Percentiles rank a stretch among this genome's conserved stretches.
Evolutionary conservation across 768 basidiomycete species (phyloP).

Genomic region (Chiua virens): DNA sequence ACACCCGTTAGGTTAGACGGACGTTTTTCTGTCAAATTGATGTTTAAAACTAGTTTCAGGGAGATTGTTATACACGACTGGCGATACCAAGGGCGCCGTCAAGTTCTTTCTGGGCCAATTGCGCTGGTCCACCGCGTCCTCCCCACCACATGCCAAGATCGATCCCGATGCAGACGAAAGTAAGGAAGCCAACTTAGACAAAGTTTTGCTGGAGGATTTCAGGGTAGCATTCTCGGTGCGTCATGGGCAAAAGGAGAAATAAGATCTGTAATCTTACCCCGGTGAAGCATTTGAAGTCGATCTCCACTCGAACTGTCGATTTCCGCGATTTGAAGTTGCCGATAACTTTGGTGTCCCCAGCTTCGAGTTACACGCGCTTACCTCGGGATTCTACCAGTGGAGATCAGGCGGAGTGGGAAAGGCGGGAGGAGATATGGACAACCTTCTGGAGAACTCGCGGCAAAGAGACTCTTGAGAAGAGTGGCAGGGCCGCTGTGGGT

Average conservation of each 20-base stretch:
- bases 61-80: slow-evolving; percentile 86
- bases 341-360: slow-evolving; percentile 60
- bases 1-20: slow-evolving; percentile 65
- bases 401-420: slow-evolving; percentile 55
- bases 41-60: slow-evolving; percentile 44
- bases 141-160: slow-evolving; percentile 16
- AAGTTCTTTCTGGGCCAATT: slow-evolving; percentile 75
- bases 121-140: slow-evolving; percentile 39
- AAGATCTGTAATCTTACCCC: not conserved
- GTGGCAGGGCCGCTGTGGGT: slow-evolving; percentile 60
- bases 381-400: slow-evolving; percentile 47
- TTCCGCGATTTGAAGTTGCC: slow-evolving; percentile 58
- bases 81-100: slow-evolving; percentile 76
- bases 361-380: slow-evolving; percentile 58
- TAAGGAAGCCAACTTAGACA: slow-evolving; percentile 49
- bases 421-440: slow-evolving; percentile 65
- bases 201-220: slow-evolving; percentile 85
- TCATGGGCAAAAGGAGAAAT: not conserved
- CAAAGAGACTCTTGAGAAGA: slow-evolving; percentile 51
- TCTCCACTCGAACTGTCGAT: slow-evolving; percentile 45
- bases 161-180: slow-evolving; percentile 24
- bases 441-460: slow-evolving; percentile 57
- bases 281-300: slow-evolving; percentile 68
- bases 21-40: slow-evolving; percentile 1
- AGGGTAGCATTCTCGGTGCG: slow-evolving; percentile 79